Evolutionary conservation across 202 grass and related monocot genomes (phyloP), one percentile per base, ranked within the genome.

Genomic region (Setaria italica): DNA sequence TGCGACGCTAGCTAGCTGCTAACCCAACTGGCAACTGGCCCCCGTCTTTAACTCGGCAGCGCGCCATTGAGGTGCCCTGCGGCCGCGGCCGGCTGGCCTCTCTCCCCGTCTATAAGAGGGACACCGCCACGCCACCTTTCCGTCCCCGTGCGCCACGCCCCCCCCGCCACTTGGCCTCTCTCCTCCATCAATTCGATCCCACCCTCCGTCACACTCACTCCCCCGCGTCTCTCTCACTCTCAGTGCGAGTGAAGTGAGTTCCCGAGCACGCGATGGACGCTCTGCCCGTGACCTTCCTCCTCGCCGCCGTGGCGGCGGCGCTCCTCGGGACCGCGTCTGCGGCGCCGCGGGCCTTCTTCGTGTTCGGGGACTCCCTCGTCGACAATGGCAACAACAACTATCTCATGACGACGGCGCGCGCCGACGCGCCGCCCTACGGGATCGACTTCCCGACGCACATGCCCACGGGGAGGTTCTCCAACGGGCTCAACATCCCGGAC

Each of bases 301-400:
- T 57, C 54, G 48, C 17, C 56, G 63, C 15, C 14, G 64, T 15
- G n/a, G n/a, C 59, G 58, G 58, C 20, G 47, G 46, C 53, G 80
- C 64, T 88, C 20, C 68, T 87, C 19, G 59, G 77, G 9, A 11
- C 76, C 3, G 88, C 64, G 16, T 87, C 59, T 77, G 88, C 50
- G 37, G 11, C 88, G 41, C 81, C 84, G 32, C 88, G 91, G 30
- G 86, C 93, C 50, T 99, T 99, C 90, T 99, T 90, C 85, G 93
- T 99, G 32, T 99, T 99, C 83, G 96, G 96, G 9, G 96, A 99
- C 84, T 99, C 96, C 32, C 91, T 99, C 13, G 96, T 99, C 2
- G 96, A 99, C 85, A 94, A 92, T 77, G 96, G 96, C 68, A 95
- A 99, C 86, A 99, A 99, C 89, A 94, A 99, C 83, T 99, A 86